These are phyloP conservation scores for Rhizodiscina lignyota DNA, from an alignment of 495 filamentous ascomycete species.

Conservation along the genomic window DNA sequence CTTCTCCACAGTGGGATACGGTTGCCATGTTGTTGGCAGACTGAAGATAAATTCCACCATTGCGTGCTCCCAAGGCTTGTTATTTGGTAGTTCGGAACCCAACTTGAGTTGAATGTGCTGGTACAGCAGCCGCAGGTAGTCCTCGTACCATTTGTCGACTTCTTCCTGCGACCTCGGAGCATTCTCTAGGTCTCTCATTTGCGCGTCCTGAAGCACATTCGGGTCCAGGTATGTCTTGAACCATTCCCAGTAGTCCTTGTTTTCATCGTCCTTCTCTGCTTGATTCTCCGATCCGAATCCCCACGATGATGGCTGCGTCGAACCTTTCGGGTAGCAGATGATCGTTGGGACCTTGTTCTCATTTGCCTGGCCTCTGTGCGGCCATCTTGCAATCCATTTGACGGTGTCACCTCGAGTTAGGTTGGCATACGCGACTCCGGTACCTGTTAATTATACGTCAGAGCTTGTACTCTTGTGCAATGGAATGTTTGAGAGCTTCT, in stretches of 20 bases:
- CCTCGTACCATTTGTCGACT: slow-evolving; percentile 36
- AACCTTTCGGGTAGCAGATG: slow-evolving; percentile 31
- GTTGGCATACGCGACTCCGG: slow-evolving; percentile 37
- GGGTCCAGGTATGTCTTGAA: slow-evolving; percentile 47
- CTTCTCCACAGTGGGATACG: slow-evolving; percentile 36
- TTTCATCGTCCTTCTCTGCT: slow-evolving; percentile 26
- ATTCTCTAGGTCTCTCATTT: slow-evolving; percentile 15
- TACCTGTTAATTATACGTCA: slow-evolving; percentile 6
- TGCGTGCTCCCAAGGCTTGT: slow-evolving; percentile 24
- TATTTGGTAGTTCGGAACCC: slow-evolving; percentile 25
- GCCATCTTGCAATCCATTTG: slow-evolving; percentile 45
- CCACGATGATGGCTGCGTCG: slow-evolving; percentile 30
- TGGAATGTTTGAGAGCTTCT: too few relatives aligned
- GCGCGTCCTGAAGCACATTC: slow-evolving; percentile 20
- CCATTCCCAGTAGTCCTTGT: slow-evolving; percentile 29
- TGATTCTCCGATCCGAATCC: slow-evolving; percentile 32
- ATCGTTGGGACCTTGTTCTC: slow-evolving; percentile 44
- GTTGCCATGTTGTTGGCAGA: slow-evolving; percentile 52
- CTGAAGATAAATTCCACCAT: slow-evolving; percentile 48
- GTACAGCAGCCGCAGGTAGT: slow-evolving; percentile 39
- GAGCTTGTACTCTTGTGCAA: slow-evolving; percentile 3
- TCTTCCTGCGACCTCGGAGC: slow-evolving; percentile 19
- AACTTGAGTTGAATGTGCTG: slow-evolving; percentile 30
- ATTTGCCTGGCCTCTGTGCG: slow-evolving; percentile 34
- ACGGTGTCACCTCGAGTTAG: slow-evolving; percentile 26